phyloP scores from a whole-genome alignment of 305 asterid species.

The Fraxinus baroniana region DNA sequence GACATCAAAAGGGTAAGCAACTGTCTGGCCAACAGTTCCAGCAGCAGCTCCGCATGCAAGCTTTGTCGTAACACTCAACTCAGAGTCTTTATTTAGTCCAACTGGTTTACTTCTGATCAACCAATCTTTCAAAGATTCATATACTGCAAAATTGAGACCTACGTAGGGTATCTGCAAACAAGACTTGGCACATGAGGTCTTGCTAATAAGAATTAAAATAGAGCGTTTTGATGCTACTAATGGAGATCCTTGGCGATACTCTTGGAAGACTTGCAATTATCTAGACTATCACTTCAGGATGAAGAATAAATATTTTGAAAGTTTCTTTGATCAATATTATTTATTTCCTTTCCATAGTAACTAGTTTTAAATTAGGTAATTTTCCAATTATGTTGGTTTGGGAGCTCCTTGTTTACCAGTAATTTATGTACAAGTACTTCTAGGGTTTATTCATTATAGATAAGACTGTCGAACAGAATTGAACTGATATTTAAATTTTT shows the following conservation, averaged over 20 bases:
- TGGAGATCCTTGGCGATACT: neutral
- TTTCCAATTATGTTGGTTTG: neutral
- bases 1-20: slow-evolving; percentile 93
- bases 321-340: neutral
- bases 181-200: neutral
- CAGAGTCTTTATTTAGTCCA: slow-evolving; percentile 66
- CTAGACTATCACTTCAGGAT: neutral
- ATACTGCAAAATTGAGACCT: slow-evolving; percentile 92
- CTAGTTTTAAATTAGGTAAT: neutral
- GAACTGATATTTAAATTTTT: neutral
- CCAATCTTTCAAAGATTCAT: slow-evolving; percentile 91
- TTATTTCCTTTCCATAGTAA: neutral
- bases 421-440: neutral
- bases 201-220: neutral
- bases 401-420: neutral
- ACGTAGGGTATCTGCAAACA: slow-evolving; percentile 81
- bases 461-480: neutral
- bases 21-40: slow-evolving; percentile 92
- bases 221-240: neutral
- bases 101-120: slow-evolving; percentile 57
- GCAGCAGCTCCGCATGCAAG: slow-evolving; percentile 94
- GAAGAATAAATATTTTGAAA: neutral
- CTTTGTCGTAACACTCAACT: slow-evolving; percentile 73
- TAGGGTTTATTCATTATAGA: neutral
- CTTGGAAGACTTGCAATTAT: neutral